These are phyloP conservation scores for Arabis hirsuta DNA, from an alignment of 345 rosid species.

Conservation along the genomic window DNA sequence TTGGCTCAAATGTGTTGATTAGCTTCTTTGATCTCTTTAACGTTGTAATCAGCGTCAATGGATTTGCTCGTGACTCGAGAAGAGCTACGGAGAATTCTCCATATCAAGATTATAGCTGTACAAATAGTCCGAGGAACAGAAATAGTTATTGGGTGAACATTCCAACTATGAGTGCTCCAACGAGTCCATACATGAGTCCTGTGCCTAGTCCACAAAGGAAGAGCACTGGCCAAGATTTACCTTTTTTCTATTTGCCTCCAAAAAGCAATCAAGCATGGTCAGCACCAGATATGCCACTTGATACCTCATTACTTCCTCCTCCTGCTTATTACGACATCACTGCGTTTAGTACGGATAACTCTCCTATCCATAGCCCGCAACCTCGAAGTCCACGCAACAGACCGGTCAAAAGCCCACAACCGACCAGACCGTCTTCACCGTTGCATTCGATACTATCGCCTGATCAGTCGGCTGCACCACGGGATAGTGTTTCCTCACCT, in stretches of 20 bases:
- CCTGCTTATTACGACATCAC: constrained; percentile 58
- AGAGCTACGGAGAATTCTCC: constrained; percentile 48
- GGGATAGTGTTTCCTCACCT: constrained; percentile 58
- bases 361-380: constrained; percentile 79
- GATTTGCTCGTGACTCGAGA: constrained; percentile 42
- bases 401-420: constrained; percentile 51
- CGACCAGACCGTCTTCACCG: constrained; percentile 53
- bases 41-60: constrained; percentile 45
- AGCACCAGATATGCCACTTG: constrained; percentile 74
- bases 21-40: constrained; percentile 3
- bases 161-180: constrained; percentile 70
- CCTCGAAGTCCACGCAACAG: constrained; percentile 53
- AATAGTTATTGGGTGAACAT: constrained; percentile 52
- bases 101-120: constrained; percentile 39
- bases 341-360: constrained; percentile 60
- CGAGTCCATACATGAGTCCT: constrained; percentile 68
- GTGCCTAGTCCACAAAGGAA: constrained; percentile 58
- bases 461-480: constrained; percentile 46
- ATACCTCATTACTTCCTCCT: constrained; percentile 59
- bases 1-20: neutral
- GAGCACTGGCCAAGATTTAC: constrained; percentile 48
- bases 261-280: constrained; percentile 75
- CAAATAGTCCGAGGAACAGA: constrained; percentile 43
- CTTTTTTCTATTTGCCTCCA: constrained; percentile 49
- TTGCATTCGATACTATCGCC: constrained; percentile 49